Evolutionary conservation across 2,329 filamentous ascomycete genomes (phyloP).

Genomic region (Magnaporthiopsis incrustans): DNA sequence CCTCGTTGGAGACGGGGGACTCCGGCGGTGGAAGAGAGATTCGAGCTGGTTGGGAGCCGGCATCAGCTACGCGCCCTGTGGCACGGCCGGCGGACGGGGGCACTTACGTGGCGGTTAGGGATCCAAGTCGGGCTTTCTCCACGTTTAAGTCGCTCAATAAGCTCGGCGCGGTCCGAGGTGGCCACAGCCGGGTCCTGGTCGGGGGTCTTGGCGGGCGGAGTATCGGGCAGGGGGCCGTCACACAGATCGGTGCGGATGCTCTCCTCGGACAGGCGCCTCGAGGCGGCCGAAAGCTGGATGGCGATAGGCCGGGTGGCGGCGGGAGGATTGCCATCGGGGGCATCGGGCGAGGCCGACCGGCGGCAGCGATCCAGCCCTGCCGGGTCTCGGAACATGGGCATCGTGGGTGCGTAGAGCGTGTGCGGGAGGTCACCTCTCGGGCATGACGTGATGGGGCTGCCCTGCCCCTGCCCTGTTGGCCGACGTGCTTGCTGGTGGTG

Average conservation of each 20-base stretch:
- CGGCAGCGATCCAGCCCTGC: conserved; percentile 10
- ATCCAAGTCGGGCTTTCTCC: conserved; percentile 70
- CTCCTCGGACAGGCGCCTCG: conserved; percentile 45
- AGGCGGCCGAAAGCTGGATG: conserved; percentile 11
- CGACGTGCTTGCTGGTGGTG: not conserved
- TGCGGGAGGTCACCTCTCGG: not conserved
- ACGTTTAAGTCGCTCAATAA: conserved; percentile 79
- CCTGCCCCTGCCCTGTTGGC: not conserved
- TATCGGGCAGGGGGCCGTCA: conserved; percentile 44
- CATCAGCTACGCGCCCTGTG: not conserved
- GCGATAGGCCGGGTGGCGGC: not conserved
- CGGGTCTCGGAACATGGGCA: conserved; percentile 53
- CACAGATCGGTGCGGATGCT: conserved; percentile 54
- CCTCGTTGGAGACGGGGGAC: conserved; percentile 25
- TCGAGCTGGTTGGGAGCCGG: conserved; percentile 25
- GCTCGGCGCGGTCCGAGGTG: conserved; percentile 59
- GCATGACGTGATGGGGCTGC: conserved; percentile 3
- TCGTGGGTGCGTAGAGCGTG: conserved; percentile 20
- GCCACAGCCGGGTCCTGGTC: conserved; percentile 21
- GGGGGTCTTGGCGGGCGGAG: conserved; percentile 16
- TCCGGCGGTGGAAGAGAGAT: conserved; percentile 28
- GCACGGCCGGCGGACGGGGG: not conserved
- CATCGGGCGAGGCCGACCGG: conserved; percentile 17
- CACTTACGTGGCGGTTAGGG: conserved; percentile 51
- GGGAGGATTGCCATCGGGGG: conserved; percentile 3